These are phyloP conservation scores for Mycogone perniciosa DNA, from an alignment of 2,329 filamentous ascomycete species.

Conservation along the genomic window DNA sequence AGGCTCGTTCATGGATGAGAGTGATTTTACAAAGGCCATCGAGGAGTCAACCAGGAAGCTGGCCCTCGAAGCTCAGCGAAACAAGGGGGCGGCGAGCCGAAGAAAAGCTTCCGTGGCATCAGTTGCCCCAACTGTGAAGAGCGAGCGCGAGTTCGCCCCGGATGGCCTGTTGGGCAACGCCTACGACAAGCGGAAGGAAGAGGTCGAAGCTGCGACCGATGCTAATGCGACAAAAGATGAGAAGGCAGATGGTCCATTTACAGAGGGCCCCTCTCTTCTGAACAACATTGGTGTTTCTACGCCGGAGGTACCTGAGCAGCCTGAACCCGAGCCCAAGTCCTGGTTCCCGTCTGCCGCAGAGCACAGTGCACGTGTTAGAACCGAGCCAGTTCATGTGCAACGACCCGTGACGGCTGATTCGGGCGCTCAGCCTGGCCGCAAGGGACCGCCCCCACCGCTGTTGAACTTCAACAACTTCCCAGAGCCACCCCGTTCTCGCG, in stretches of 20 bases:
- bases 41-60: conserved; percentile 13
- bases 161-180: conserved; percentile 45
- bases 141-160: conserved; percentile 40
- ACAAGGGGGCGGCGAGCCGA: conserved; percentile 7
- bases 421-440: conserved; percentile 14
- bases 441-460: conserved; percentile 49
- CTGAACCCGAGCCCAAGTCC: conserved; percentile 23
- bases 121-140: conserved; percentile 11
- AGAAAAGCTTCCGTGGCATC: conserved; percentile 7
- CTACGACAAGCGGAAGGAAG: conserved; percentile 41
- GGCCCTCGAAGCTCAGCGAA: conserved; percentile 7
- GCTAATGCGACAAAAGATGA: conserved; percentile 26
- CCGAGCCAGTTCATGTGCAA: conserved; percentile 19
- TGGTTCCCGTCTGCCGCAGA: conserved; percentile 34
- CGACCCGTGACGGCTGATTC: conserved; percentile 23
- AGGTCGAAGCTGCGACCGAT: conserved; percentile 23
- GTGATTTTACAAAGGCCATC: conserved; percentile 12
- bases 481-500: conserved; percentile 53
- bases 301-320: conserved; percentile 18
- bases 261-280: conserved; percentile 50
- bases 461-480: conserved; percentile 59
- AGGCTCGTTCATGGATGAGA: conserved; percentile 12
- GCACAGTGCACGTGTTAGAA: conserved; percentile 30
- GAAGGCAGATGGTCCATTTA: conserved; percentile 39
- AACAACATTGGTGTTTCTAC: conserved; percentile 29